phyloP scores from a whole-genome alignment of 345 rosid genomes.

The Zanthoxylum bungeanum region DNA sequence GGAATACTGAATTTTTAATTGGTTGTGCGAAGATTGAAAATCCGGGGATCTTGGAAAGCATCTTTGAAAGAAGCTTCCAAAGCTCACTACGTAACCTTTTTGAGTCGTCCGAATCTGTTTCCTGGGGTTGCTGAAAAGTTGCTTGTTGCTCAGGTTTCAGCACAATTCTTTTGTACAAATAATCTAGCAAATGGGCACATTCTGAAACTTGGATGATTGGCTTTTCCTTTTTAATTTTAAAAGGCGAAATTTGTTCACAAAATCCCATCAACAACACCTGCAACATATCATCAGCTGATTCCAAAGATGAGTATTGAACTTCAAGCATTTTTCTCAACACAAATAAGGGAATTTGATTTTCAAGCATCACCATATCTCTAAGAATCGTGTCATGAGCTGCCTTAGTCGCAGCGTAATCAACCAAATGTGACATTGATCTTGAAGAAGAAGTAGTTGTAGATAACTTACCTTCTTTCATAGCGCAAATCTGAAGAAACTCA shows the following conservation, averaged over 20 bases:
- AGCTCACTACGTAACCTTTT: constrained; percentile 22
- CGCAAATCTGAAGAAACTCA: not conserved
- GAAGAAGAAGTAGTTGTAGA: not conserved
- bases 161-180: not conserved
- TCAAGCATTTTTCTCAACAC: constrained; percentile 42
- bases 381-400: constrained; percentile 1
- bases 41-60: constrained; percentile 50
- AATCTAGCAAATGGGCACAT: not conserved
- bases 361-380: constrained; percentile 21
- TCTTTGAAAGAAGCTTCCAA: constrained; percentile 26
- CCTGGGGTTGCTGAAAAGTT: no score
- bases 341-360: constrained; percentile 71
- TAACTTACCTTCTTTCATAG: not conserved
- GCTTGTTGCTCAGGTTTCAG: not conserved
- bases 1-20: constrained; percentile 19
- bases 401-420: not conserved
- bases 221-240: not conserved
- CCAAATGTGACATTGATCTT: not conserved
- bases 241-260: not conserved
- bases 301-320: not conserved
- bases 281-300: not conserved
- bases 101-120: not conserved
- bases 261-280: not conserved
- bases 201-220: not conserved
- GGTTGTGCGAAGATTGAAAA: constrained; percentile 36